Conservation (phyloP, 2,329 filamentous ascomycete species). For the Dothistroma septosporum region DNA sequence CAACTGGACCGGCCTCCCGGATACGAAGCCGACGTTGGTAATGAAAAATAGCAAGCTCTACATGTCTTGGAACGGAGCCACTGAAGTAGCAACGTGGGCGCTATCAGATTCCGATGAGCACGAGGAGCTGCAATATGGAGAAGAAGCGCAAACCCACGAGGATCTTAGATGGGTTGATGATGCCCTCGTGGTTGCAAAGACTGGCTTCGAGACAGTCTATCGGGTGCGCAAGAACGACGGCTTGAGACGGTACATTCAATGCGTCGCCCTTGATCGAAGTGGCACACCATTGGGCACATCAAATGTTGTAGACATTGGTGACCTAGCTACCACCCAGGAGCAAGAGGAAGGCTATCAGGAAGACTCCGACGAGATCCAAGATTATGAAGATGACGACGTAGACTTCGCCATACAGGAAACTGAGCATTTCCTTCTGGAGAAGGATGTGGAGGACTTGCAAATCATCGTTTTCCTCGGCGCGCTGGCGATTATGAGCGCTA, state of each 20-base stretch:
- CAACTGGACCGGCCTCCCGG: slow-evolving; percentile 43
- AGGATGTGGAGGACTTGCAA: slow-evolving; percentile 9
- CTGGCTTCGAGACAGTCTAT: slow-evolving; percentile 18
- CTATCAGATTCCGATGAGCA: slow-evolving; percentile 37
- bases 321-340: slow-evolving; percentile 3
- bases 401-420: slow-evolving; percentile 1
- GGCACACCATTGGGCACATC: slow-evolving; percentile 13
- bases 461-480: slow-evolving; percentile 13
- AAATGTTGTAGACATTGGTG: slow-evolving; percentile 14
- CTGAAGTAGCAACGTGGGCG: slow-evolving; percentile 44
- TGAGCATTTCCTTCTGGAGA: slow-evolving; percentile 2
- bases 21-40: slow-evolving; percentile 25
- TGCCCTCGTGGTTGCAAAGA: slow-evolving; percentile 15
- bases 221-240: slow-evolving; percentile 1
- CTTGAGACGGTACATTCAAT: slow-evolving; percentile 21
- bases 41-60: slow-evolving; percentile 36
- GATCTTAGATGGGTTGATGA: slow-evolving; percentile 9
- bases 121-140: not conserved
- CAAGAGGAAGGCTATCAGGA: not conserved
- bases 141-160: slow-evolving; percentile 1
- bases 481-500: slow-evolving; percentile 9
- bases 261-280: slow-evolving; percentile 23
- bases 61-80: slow-evolving; percentile 50
- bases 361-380: not conserved
- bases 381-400: not conserved